Evolutionary conservation across 2,329 filamentous ascomycete species (phyloP).

Genomic region (Pseudocercospora eumusae): DNA sequence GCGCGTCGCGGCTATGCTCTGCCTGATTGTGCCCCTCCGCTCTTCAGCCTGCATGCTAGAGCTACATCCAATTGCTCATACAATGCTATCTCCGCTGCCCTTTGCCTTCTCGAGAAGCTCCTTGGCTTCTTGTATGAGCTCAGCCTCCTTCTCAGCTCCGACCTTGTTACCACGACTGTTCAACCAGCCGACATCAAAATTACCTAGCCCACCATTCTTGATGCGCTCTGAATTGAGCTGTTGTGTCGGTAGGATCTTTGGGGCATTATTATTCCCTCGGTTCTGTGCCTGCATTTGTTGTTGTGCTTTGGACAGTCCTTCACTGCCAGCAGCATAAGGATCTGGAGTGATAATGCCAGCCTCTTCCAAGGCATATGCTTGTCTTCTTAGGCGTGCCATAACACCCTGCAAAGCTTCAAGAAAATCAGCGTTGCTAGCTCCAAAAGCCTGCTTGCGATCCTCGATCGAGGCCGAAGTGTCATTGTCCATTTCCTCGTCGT

Average conservation of each 20-base stretch:
- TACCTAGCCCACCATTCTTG: constrained; percentile 51
- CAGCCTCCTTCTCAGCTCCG: constrained; percentile 78
- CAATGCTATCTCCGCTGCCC: background rate
- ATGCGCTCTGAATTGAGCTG: constrained; percentile 32
- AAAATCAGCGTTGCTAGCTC: constrained; percentile 60
- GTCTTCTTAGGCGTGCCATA: constrained; percentile 71
- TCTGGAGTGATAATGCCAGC: constrained; percentile 67
- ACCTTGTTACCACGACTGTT: constrained; percentile 84
- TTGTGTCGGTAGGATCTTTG: constrained; percentile 15
- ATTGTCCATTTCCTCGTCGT: constrained; percentile 29
- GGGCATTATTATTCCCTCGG: constrained; percentile 13
- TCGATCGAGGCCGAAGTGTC: constrained; percentile 52
- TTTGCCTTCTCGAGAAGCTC: constrained; percentile 51
- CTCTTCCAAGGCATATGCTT: constrained; percentile 79
- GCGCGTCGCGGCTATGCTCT: background rate
- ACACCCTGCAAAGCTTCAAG: constrained; percentile 72
- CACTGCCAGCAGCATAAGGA: constrained; percentile 30
- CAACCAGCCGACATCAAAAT: constrained; percentile 82
- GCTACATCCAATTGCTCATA: background rate
- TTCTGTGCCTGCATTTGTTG: constrained; percentile 14
- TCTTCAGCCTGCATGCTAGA: background rate
- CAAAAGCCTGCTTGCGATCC: constrained; percentile 62
- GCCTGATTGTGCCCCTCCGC: background rate
- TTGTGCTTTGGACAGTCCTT: constrained; percentile 13
- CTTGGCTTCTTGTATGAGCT: constrained; percentile 69